Evolutionary conservation across 2,329 filamentous ascomycete genomes (phyloP).

Genomic region (Pseudopyricularia cyperi): DNA sequence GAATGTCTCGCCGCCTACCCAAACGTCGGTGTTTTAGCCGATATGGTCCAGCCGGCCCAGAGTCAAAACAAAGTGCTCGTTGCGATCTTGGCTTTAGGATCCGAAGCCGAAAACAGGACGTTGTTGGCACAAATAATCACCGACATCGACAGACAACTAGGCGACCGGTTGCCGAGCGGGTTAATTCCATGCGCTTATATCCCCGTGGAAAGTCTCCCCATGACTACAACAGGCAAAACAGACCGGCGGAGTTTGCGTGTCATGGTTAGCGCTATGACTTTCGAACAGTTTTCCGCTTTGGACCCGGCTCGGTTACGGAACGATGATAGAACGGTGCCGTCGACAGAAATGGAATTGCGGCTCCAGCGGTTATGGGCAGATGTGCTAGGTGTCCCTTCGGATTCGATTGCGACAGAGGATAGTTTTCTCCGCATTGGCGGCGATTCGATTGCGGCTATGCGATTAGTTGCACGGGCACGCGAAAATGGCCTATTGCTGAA

Average conservation of each 20-base stretch:
- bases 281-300: neutral
- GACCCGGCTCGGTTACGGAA: neutral
- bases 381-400: constrained; percentile 17
- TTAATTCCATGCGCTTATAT: neutral
- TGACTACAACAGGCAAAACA: neutral
- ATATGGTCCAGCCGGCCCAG: neutral
- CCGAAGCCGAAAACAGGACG: neutral
- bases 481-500: constrained; percentile 23
- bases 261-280: neutral
- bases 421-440: constrained; percentile 36
- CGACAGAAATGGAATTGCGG: neutral
- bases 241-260: neutral
- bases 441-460: constrained; percentile 35
- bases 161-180: neutral
- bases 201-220: neutral
- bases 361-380: constrained; percentile 18
- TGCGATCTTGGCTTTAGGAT: neutral
- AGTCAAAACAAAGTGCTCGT: neutral
- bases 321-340: neutral
- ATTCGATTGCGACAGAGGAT: constrained; percentile 24
- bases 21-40: neutral
- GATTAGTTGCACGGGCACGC: constrained; percentile 27
- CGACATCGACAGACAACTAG: neutral
- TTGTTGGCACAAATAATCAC: neutral
- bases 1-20: neutral